Conservation (phyloP, 441 rosid species). For the Mallotus repandus region DNA sequence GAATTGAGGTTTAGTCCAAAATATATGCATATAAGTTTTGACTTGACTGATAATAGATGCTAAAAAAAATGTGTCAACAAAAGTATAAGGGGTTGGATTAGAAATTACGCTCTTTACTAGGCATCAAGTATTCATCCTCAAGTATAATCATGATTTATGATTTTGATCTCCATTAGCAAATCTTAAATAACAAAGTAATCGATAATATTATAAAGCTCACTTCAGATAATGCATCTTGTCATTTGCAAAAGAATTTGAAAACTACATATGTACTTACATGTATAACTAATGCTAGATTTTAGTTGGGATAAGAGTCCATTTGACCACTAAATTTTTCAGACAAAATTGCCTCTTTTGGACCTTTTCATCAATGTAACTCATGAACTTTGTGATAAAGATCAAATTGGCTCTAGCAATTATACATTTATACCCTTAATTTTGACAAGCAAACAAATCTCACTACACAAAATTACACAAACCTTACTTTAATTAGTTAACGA, state of each 20-base stretch:
- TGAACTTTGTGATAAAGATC: too few species aligned
- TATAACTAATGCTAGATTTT: not conserved
- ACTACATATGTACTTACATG: not conserved
- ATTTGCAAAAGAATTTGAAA: too few species aligned
- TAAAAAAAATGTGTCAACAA: not conserved
- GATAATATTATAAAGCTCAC: not conserved
- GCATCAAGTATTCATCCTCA: not conserved
- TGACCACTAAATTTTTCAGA: too few species aligned
- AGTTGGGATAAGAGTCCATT: too few species aligned
- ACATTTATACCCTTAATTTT: too few species aligned
- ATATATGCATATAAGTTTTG: not conserved
- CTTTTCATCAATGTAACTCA: too few species aligned
- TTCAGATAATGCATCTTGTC: not conserved
- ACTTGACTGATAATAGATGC: not conserved
- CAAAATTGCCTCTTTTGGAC: too few species aligned
- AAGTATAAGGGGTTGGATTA: not conserved
- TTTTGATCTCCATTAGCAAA: not conserved
- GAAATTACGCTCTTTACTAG: not conserved
- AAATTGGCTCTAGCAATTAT: too few species aligned
- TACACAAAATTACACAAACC: too few species aligned
- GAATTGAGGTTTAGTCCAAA: not conserved
- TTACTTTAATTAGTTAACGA: too few species aligned
- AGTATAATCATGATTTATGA: not conserved
- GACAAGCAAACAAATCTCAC: too few species aligned
- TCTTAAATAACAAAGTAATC: not conserved